These are phyloP conservation scores for Raffaelea arxii DNA, from an alignment of 2,329 filamentous ascomycete species.

Conservation along the genomic window DNA sequence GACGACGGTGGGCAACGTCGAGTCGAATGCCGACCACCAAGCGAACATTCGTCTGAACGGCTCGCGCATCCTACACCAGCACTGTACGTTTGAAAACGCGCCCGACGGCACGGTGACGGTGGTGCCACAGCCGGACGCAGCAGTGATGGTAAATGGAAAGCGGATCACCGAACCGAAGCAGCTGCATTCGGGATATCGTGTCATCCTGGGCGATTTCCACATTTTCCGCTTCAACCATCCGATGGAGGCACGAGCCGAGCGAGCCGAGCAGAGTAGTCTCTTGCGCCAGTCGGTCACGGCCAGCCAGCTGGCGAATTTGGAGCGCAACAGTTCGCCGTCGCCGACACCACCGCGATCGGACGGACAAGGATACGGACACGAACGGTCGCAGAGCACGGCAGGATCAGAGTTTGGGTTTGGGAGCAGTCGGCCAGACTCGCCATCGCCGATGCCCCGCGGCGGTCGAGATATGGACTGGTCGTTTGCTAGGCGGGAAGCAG, in stretches of 20 bases:
- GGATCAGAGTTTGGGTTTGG: conserved; percentile 57
- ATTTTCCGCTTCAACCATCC: conserved; percentile 99
- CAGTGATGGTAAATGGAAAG: conserved; percentile 95
- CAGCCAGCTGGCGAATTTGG: conserved; percentile 51
- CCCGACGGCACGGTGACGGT: conserved; percentile 87
- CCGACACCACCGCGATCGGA: conserved; percentile 43
- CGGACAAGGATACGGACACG: conserved; percentile 45
- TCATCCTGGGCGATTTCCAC: conserved; percentile 96
- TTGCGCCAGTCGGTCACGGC: conserved; percentile 72
- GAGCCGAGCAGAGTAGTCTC: conserved; percentile 77
- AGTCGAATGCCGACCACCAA: conserved; percentile 62
- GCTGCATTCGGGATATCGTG: conserved; percentile 82
- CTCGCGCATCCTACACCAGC: conserved; percentile 81
- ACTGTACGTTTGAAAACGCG: conserved; percentile 85
- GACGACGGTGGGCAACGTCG: conserved; percentile 90
- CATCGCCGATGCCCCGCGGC: conserved; percentile 52
- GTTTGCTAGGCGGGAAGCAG: conserved; percentile 86
- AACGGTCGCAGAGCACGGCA: conserved; percentile 68
- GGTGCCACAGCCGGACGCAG: conserved; percentile 79
- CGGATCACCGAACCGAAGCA: conserved; percentile 78
- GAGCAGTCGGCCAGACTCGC: conserved; percentile 70
- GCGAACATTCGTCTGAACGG: conserved; percentile 92
- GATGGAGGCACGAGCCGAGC: conserved; percentile 85
- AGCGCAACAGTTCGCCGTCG: conserved; percentile 43
- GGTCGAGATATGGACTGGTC: conserved; percentile 90